Conservation (phyloP, 2,329 filamentous ascomycete species). For the Cladophialophora bantiana region DNA sequence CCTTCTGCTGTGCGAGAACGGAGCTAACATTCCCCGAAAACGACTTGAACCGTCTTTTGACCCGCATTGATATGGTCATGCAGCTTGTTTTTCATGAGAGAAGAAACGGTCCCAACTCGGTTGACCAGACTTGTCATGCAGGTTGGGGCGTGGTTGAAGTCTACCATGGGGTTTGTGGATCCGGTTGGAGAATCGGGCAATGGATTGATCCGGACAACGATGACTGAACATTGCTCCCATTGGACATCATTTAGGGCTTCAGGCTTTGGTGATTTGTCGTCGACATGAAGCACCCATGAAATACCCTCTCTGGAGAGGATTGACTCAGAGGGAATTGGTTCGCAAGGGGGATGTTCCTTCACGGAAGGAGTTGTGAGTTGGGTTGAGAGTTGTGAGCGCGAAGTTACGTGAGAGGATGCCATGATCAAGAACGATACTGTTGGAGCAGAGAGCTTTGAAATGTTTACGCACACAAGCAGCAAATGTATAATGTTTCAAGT, state of each 20-base stretch:
- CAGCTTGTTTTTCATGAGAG: slow-evolving; percentile 11
- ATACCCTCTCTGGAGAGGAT: slow-evolving; percentile 6
- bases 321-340: neutral
- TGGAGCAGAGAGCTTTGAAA: neutral
- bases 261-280: slow-evolving; percentile 16
- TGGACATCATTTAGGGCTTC: slow-evolving; percentile 13
- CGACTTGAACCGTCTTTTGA: slow-evolving; percentile 16
- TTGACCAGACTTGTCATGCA: slow-evolving; percentile 20
- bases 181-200: slow-evolving; percentile 9
- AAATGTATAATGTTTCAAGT: slow-evolving; percentile 2
- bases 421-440: neutral
- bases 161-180: slow-evolving; percentile 14
- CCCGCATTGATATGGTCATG: slow-evolving; percentile 20
- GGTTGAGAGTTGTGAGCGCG: slow-evolving; percentile 1
- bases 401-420: slow-evolving; percentile 3
- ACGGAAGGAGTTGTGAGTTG: neutral
- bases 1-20: slow-evolving; percentile 15
- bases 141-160: slow-evolving; percentile 9
- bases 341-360: neutral
- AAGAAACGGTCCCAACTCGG: slow-evolving; percentile 5
- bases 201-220: slow-evolving; percentile 23
- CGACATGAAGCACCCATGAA: slow-evolving; percentile 22
- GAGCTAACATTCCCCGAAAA: slow-evolving; percentile 32
- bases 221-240: slow-evolving; percentile 19
- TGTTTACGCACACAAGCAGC: neutral